Conservation (phyloP, 495 filamentous ascomycete species). For the Penicillium coprophilum region DNA sequence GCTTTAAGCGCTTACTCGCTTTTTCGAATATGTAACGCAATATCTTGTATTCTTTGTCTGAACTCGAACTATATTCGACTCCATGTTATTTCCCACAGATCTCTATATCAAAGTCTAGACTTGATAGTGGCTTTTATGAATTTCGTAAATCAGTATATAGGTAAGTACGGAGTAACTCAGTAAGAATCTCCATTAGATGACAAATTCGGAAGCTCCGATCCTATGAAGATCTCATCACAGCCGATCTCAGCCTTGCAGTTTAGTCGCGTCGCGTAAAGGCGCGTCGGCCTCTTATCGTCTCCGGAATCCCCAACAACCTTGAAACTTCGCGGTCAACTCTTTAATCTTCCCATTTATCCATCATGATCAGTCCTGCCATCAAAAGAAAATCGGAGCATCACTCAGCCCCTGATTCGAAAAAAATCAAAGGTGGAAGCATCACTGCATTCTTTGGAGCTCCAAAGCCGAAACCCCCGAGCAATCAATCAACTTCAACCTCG, state of each 20-base stretch:
- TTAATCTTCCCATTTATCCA: constrained; percentile 9
- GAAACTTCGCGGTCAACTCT: not conserved
- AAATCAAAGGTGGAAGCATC: constrained; percentile 67
- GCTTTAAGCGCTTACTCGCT: constrained; percentile 31
- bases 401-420: constrained; percentile 44
- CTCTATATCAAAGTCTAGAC: not conserved
- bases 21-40: constrained; percentile 23
- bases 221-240: not conserved
- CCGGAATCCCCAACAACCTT: not conserved
- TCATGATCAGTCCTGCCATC: constrained; percentile 33
- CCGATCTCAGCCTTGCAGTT: constrained; percentile 1
- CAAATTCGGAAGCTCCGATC: not conserved
- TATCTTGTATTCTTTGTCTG: constrained; percentile 21
- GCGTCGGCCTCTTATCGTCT: constrained; percentile 19
- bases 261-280: constrained; percentile 18
- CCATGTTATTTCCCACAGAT: not conserved
- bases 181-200: not conserved
- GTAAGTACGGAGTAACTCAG: too few relatives aligned
- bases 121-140: not conserved
- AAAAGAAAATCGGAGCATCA: constrained; percentile 42
- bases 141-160: too few relatives aligned
- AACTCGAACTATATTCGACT: constrained; percentile 17
- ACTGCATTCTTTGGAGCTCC: constrained; percentile 65
- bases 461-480: constrained; percentile 41
- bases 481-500: constrained; percentile 17